Evolutionary conservation across 805 yeast genomes (phyloP), one percentile per base, ranked within the genome.

Genomic region (Naumovozyma dairenensis): DNA sequence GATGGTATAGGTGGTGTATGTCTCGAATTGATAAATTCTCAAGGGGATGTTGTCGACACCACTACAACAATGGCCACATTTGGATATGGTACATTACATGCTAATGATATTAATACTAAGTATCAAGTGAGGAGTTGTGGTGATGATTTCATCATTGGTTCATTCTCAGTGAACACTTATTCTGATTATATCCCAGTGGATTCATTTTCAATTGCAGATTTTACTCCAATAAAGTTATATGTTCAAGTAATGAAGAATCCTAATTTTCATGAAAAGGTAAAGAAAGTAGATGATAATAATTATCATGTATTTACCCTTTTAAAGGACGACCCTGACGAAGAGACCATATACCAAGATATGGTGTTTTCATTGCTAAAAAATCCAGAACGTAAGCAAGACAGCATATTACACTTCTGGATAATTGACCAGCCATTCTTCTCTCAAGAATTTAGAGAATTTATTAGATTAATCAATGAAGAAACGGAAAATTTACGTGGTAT

Each of bases 11-110:
- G 69, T 1, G 77, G 82, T 0, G 60, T 69, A 0, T 82, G 80
- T 1, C 45, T 78, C 12, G 62, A 67, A 3, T 47, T 84, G 3
- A 63, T 53, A 5, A 44, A 52, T 37, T 16, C 40, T 8, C 9
- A 30, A 4, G 45, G 37, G 8, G 32, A 42, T 6, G 37, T 47
- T 5, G 38, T 53, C 10, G 60, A 68, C 1, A 84, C 77, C 42
- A 79, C 95, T 0, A 63, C 59, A 25, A 75, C 86, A 1, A 81
- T 89, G 92, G 69, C 77, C 1, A 78, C 81, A 25, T 63, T 79
- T 41, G 96, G 96, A 0, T 89, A 89, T 55, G 72, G 80, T 34
- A 96, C 87, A 56, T 62, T 92, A 29, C 42, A 38, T 15, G 22
- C 43, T 2, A 28, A 36, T 9, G 21, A 32, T 3, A 32, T 48